These are phyloP conservation scores for Brassica incana DNA, from an alignment of 345 rosid genomes.

Conservation along the genomic window DNA sequence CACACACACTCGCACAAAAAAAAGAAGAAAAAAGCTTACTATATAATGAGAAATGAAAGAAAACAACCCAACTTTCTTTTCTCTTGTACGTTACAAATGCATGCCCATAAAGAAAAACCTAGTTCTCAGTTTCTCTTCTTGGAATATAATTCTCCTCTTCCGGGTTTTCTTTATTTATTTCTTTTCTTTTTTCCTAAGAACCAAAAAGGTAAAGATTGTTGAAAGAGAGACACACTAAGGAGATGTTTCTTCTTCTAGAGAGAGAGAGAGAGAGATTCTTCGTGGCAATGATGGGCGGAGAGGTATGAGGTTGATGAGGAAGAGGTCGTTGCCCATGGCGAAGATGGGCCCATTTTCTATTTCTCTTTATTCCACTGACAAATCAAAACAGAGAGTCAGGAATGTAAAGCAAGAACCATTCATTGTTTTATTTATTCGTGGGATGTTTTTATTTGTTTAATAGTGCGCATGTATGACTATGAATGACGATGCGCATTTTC, in stretches of 20 bases:
- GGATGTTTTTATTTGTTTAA: constrained; percentile 2
- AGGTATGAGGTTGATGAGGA: constrained; percentile 46
- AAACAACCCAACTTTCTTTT: constrained; percentile 9
- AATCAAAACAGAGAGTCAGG: constrained; percentile 24
- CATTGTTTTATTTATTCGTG: neutral
- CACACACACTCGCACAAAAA: neutral
- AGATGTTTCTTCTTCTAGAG: constrained; percentile 21
- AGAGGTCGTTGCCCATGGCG: constrained; percentile 62
- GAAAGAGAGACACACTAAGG: constrained; percentile 20
- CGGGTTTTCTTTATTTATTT: constrained; percentile 1
- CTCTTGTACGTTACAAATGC: constrained; percentile 15
- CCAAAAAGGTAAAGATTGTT: constrained; percentile 19
- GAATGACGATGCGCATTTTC: constrained; percentile 30
- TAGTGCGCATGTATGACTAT: constrained; percentile 37
- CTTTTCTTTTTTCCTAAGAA: constrained; percentile 12
- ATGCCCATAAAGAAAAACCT: constrained; percentile 17
- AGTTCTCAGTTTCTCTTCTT: constrained; percentile 10
- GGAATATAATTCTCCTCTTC: constrained; percentile 1
- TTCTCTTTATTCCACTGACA: constrained; percentile 37
- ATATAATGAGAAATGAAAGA: constrained; percentile 21
- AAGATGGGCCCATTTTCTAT: constrained; percentile 47
- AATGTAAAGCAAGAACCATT: neutral
- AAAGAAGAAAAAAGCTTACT: neutral
- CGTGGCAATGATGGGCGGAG: constrained; percentile 46
- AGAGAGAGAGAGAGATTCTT: constrained; percentile 26